Base-by-base conservation (phyloP, 495 filamentous ascomycete species). In the Penicillium lagena region DNA sequence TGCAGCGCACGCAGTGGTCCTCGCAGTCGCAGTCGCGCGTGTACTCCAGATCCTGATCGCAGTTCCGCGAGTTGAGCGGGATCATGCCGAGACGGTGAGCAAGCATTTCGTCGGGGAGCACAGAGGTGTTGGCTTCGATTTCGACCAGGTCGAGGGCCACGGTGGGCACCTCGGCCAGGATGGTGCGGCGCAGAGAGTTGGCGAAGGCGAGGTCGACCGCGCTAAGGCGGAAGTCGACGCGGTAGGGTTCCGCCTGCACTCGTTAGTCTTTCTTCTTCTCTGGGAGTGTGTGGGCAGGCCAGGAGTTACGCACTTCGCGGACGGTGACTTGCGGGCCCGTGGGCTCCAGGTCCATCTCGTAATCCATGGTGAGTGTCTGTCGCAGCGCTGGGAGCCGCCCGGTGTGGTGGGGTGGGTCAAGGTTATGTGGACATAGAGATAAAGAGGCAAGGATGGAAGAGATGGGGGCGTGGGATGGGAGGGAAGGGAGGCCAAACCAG, bases 1-100 rank as follows among this genome's bases (percentile, higher is more conserved):
- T 86, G 72, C 93, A 98, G 43, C 82, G 76, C 49, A 91, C 84
- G 70, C 93, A 98, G 72, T 89, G 85, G 51, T 87, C 80, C 40
- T 96, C 90, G 72, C 93, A 98, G 50, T 91, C 87, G 72, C 93
- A 98, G 63, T 97, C 93, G 43, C 91, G 83, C n/a, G 85, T 85
- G 70, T 95, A 95, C 45, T 83, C 72, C 28, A 97, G 76, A 40
- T 86, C 81, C 43, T 80, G 71, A 40, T 96, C 89, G 61, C 90
- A 83, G 57, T 86, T 83, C 47, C 85, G 83, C 37, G 87, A 84
- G 64, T 83, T 83, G 8, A 98, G 79, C 9, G 94, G 94, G 46
- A 97, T 81, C 29, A 98, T 81, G 29, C 93, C 93, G 5, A 98
- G 78, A 17, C 93, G 86, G 69, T 98, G 93, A 31, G 85, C 80